Evolutionary conservation across 306 rosid species (phyloP), one percentile per base, ranked within the genome.

Genomic region (Sicyos edulis): DNA sequence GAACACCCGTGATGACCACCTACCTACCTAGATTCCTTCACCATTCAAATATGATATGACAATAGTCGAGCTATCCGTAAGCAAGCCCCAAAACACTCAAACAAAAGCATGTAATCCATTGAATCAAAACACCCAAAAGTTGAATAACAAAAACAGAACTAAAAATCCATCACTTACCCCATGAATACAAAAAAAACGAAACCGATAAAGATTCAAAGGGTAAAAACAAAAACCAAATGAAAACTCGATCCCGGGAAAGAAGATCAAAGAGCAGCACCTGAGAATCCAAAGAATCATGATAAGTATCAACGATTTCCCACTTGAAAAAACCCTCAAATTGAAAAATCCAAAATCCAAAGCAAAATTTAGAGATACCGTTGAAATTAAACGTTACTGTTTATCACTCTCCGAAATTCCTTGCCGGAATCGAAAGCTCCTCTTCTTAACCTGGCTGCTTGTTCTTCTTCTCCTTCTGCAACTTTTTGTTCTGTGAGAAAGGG

Each of bases 171-270:
- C 37, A 32, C 79, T 66, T 86, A 86, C 89, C 89, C 89, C 89
- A 86, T 85, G 79, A 86, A 78, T 80, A 74, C 75, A 78, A 76
- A 85, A 85, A 26, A 26, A 73, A 80, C 74, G 78, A 79, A 70
- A 70, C 63, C 3, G 52, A 21, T 34, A 54, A 59, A 51, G 76
- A 67, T 37, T 78, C 47, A 59, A 45, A 12, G 58, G 50, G 29
- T 65, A 70, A 74, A 62, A 21, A 26, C 29, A 26, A 53, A 60
- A 79, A 76, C 19, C 78, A 45, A 45, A 40, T 13, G 74, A 50
- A 58, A 72, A 77, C 50, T 54, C 51, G 78, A 80, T 72, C 76
- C 80, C 83, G 62, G 80, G 67, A 82, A 77, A 65, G 74, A 55
- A 77, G 37, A 71, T 26, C 72, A 70, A 71, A 80, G 63, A 71